Evolutionary conservation across 2,329 filamentous ascomycete genomes (phyloP).

Genomic region (Colletotrichum viniferum): DNA sequence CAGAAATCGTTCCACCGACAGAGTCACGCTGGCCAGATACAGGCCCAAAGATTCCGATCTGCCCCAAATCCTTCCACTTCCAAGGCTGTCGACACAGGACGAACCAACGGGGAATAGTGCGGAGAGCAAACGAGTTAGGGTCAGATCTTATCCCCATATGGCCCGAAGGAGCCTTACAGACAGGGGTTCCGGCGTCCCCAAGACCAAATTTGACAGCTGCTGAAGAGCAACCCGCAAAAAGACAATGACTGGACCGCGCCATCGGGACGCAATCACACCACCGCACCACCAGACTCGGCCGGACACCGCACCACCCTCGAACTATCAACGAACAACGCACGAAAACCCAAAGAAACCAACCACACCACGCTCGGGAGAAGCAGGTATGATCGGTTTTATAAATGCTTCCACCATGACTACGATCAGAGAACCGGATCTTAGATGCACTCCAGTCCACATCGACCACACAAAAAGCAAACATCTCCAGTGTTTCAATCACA

Average conservation of each 20-base stretch:
- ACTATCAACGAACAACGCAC: constrained; percentile 12
- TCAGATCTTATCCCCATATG: neutral
- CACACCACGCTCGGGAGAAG: constrained; percentile 12
- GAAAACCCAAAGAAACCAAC: neutral
- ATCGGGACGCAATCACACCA: constrained; percentile 19
- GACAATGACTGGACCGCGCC: neutral
- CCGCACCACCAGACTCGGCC: constrained; percentile 6
- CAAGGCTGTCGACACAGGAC: neutral
- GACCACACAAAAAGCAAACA: constrained; percentile 11
- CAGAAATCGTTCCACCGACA: constrained; percentile 7
- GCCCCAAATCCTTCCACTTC: neutral
- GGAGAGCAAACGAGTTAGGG: neutral
- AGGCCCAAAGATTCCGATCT: neutral
- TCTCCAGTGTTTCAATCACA: neutral
- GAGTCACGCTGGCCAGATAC: constrained; percentile 5
- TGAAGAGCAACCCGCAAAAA: neutral
- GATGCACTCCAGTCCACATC: constrained; percentile 16
- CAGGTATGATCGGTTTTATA: constrained; percentile 1
- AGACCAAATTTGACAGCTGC: neutral
- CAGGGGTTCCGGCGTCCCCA: neutral
- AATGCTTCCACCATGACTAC: neutral
- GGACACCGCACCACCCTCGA: constrained; percentile 15
- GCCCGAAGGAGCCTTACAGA: neutral
- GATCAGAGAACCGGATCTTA: neutral
- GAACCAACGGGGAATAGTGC: neutral